Evolutionary conservation across 106 monocot species (phyloP), one percentile per base, ranked within the genome.

Genomic region (Allium cepa): DNA sequence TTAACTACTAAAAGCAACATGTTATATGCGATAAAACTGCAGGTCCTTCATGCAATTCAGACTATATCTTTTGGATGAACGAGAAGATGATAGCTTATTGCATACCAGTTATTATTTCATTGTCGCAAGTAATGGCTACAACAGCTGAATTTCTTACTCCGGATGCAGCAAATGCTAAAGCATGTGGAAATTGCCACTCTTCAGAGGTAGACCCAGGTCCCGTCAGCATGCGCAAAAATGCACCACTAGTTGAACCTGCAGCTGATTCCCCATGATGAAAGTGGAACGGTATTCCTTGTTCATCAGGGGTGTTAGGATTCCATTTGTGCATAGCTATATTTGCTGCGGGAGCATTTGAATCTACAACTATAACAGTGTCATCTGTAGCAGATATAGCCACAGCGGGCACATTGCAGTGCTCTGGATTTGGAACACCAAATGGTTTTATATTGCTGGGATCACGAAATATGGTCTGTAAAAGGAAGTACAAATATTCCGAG

Each of bases 251-350:
- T 50, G 99, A 81, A 71, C 60, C 78, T 49, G 66, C 65, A 50
- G 79, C 67, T 56, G 82, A 36, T 76, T 81, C 90, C 22, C 92
- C 89, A 72, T 87, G 99, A 45, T 92, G 86, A 77, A 99, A 93
- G n/a, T 78, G 80, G 73, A 99, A 93, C 53, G 99, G 99, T 63
- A 71, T 80, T 61, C 97, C 92, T 18, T 87, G 84, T 13, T 84
- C 93, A 87, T 87, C 93, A 46, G 99, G 93, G 65, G 90, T 87
- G 58, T 90, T 85, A 60, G 99, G 93, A 59, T 87, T 87, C 99
- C 99, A 99, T 69, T 87, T 92, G 59, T 99, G 99, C 68, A 81
- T 72, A 51, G 83, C 90, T 11, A 99, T 75, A 78, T 71, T 74
- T 59, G 83, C 89, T 18, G 99, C 86, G 62, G 99, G 99, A 48